Evolutionary conservation across 1,284 basidiomycete genomes (phyloP), one percentile per base, ranked within the genome.

Genomic region (Malassezia cuniculi): DNA sequence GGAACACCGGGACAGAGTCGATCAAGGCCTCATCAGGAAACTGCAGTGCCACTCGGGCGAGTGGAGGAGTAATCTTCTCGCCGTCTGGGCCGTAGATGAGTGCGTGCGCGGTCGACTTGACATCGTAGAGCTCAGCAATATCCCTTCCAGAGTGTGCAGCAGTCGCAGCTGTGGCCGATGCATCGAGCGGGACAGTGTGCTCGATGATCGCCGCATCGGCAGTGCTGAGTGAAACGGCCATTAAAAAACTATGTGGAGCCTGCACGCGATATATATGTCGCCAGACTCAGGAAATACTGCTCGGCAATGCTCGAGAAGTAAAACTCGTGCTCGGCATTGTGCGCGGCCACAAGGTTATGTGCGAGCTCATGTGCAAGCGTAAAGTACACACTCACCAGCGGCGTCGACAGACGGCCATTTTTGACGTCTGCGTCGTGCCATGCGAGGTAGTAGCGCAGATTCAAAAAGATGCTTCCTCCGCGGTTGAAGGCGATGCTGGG

Each of bases 21-120:
- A 78, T 76, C 5, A 99, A 70, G 7, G 93, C 76, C 68, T 93
- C 85, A 64, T 99, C 90, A 0, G 93, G 89, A 54, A 97, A 95
- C 67, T 97, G 90, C 8, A 99, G 75, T 0, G 85, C 86, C 6
- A 66, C 48, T 14, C 57, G 34, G 11, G 40, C 34, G 27, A 60
- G 28, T 7, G 42, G 36, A 24, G 37, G 42, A 19, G 21, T 15
- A 7, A 35, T 33, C 11, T 16, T 14, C 15, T 30, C 18, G 31
- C 20, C 15, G 16, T 16, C 15, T 7, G 22, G 35, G 15, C 14
- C 5, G 9, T 21, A 39, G 8, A 45, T 24, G 30, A 45, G 42
- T n/a, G 27, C 27, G 11, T 17, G 27, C 2, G 57, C 54, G 3
- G 57, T 62, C 15, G 36, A 34, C 12, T 37, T 27, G 12, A 65